Evolutionary conservation across 2,329 filamentous ascomycete species (phyloP).

Genomic region (Fusarium luffae): DNA sequence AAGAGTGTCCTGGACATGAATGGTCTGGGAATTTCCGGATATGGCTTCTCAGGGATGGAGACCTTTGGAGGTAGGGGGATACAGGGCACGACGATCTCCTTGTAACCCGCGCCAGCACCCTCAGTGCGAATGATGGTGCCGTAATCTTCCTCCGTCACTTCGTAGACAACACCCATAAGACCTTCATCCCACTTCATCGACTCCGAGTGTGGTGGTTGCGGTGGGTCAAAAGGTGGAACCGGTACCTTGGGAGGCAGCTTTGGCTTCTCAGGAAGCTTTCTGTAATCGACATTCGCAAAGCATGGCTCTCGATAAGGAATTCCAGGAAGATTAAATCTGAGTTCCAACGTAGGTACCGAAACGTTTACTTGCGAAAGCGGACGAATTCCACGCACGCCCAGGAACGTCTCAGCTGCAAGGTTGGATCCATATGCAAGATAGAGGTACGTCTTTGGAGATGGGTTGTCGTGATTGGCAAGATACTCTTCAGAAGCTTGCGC

Average conservation of each 20-base stretch:
- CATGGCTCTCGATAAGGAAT: slow-evolving; percentile 90
- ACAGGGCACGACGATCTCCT: slow-evolving; percentile 84
- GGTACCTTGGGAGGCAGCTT: slow-evolving; percentile 50
- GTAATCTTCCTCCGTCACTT: slow-evolving; percentile 87
- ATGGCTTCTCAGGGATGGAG: slow-evolving; percentile 71
- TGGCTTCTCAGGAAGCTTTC: slow-evolving; percentile 60
- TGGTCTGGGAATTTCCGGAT: slow-evolving; percentile 63
- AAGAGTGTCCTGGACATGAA: slow-evolving; percentile 91
- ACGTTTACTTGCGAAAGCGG: slow-evolving; percentile 87
- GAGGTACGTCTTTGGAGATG: slow-evolving; percentile 66
- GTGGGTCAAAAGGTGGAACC: slow-evolving; percentile 40
- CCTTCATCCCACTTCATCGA: slow-evolving; percentile 75
- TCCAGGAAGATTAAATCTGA: slow-evolving; percentile 88
- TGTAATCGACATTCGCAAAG: slow-evolving; percentile 82
- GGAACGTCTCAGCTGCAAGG: slow-evolving; percentile 81
- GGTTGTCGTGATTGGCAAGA: slow-evolving; percentile 37
- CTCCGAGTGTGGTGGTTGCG: slow-evolving; percentile 38
- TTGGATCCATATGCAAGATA: slow-evolving; percentile 96
- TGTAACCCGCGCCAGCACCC: slow-evolving; percentile 86
- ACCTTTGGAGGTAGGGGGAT: slow-evolving; percentile 70
- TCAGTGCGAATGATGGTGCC: slow-evolving; percentile 89
- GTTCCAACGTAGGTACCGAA: slow-evolving; percentile 77
- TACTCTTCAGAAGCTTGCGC: slow-evolving; percentile 46
- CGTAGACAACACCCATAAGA: slow-evolving; percentile 93
- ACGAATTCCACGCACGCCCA: slow-evolving; percentile 79